phyloP scores from a whole-genome alignment of 2,329 filamentous ascomycete species.

The Endothia cerciana region DNA sequence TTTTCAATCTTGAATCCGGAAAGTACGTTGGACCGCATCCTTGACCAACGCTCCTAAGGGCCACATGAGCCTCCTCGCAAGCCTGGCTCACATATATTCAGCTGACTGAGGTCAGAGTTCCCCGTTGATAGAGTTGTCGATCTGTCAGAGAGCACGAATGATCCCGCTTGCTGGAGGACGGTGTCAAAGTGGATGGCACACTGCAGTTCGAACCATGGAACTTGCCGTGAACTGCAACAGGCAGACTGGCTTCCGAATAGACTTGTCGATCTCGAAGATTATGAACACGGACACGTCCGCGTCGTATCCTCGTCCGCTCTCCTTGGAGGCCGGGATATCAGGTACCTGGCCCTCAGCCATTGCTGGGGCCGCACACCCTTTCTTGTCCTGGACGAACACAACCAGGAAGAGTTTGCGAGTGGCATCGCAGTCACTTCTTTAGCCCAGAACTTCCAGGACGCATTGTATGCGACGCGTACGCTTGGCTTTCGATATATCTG shows the following conservation, averaged over 20 bases:
- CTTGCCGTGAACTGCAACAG: background rate
- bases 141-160: background rate
- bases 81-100: background rate
- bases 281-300: background rate
- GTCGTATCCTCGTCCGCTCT: conserved; percentile 19
- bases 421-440: conserved; percentile 11
- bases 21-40: conserved; percentile 3
- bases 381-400: conserved; percentile 4
- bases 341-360: conserved; percentile 36
- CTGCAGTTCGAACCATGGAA: conserved; percentile 3
- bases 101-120: background rate
- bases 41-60: background rate
- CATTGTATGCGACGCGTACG: conserved; percentile 23
- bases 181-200: conserved; percentile 11
- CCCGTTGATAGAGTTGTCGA: background rate
- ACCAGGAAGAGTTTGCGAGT: background rate
- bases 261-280: conserved; percentile 31
- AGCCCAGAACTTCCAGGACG: conserved; percentile 29
- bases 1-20: conserved; percentile 11
- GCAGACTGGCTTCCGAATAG: conserved; percentile 30
- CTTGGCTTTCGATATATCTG: conserved; percentile 32
- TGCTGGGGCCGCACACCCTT: conserved; percentile 32
- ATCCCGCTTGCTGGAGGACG: conserved; percentile 2
- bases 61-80: background rate
- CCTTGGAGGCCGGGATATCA: background rate